Percentiles rank a stretch among this genome's conserved stretches.
phyloP scores from a whole-genome alignment of 1,139 yeast genomes.

The Pneumocystis oryctolagi region DNA sequence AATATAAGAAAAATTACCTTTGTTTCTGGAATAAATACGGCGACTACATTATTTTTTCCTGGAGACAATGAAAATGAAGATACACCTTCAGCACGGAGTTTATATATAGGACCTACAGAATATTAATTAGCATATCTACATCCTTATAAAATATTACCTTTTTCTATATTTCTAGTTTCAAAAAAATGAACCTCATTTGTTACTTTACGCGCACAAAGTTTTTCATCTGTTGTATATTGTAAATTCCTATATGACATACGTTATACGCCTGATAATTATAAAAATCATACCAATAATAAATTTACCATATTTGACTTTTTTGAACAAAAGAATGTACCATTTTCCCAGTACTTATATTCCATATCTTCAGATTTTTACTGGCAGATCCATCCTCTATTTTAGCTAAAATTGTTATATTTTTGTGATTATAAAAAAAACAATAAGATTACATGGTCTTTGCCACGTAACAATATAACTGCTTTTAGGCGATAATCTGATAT shows the following conservation, averaged over 20 bases:
- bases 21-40: slow-evolving; percentile 77
- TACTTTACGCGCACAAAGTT: slow-evolving; percentile 48
- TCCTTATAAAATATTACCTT: slow-evolving; percentile 29
- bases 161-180: slow-evolving; percentile 39
- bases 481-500: slow-evolving; percentile 70
- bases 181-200: slow-evolving; percentile 61
- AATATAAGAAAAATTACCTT: slow-evolving; percentile 21
- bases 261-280: background rate
- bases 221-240: slow-evolving; percentile 71
- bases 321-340: slow-evolving; percentile 56
- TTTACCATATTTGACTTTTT: slow-evolving; percentile 47
- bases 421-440: slow-evolving; percentile 15
- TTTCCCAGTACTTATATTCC: slow-evolving; percentile 37
- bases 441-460: slow-evolving; percentile 51
- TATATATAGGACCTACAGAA: slow-evolving; percentile 22
- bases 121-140: background rate
- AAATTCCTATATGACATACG: slow-evolving; percentile 51
- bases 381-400: slow-evolving; percentile 29
- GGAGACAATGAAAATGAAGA: slow-evolving; percentile 60
- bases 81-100: slow-evolving; percentile 47
- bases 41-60: slow-evolving; percentile 82
- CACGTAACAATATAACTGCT: slow-evolving; percentile 80
- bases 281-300: slow-evolving; percentile 22
- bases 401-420: background rate
- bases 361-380: slow-evolving; percentile 58